Evolutionary conservation across 148 eudicot species (phyloP), one percentile per base, ranked within the genome.

Genomic region (Linanthus parryae): DNA sequence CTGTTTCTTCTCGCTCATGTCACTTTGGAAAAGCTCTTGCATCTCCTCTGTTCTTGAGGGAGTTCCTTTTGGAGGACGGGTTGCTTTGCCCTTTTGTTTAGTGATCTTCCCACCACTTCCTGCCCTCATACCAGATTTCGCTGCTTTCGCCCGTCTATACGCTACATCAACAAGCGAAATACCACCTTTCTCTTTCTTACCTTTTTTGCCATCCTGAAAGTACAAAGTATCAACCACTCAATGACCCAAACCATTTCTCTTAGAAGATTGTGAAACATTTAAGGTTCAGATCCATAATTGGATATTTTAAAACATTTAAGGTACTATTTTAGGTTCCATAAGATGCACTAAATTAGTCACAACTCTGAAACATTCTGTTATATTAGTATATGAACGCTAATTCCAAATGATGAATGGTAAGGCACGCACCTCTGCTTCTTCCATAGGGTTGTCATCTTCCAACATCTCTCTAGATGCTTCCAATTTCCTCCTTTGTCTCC

Each of bases 381-480:
- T 15, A 19, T 24, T 47, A 27, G 35, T 29, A 49, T 18, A 10
- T 26, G 18, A 13, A 47, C 8, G 13, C 9, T 25, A 30, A 10
- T 28, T 16, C 23, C 17, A 49, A 31, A 31, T 5, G 35, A 31
- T 31, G 28, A n/a, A 47, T 47, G 52, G 28, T 24, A 3, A 53
- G 63, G 15, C 35, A 62, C 78, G 48, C 73, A 74, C 75, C 61
- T 66, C 64, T n/a, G 57, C 61, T 24, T 65, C 67, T 46, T 64
- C 81, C 22, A 44, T 36, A 10, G 76, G 78, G 48, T 75, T 65
- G 15, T 77, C 98, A 17, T 81, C 85, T 54, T 92, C 99, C 68
- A 92, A 58, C 75, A 65, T 80, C 79, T 87, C 94, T 69, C 96
- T 81, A 30, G 76, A 81, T 25, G 99, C 99, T 77, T 88, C 99